Conservation (phyloP, 1,284 basidiomycete genomes). For the Apiotrichum laibachii region DNA sequence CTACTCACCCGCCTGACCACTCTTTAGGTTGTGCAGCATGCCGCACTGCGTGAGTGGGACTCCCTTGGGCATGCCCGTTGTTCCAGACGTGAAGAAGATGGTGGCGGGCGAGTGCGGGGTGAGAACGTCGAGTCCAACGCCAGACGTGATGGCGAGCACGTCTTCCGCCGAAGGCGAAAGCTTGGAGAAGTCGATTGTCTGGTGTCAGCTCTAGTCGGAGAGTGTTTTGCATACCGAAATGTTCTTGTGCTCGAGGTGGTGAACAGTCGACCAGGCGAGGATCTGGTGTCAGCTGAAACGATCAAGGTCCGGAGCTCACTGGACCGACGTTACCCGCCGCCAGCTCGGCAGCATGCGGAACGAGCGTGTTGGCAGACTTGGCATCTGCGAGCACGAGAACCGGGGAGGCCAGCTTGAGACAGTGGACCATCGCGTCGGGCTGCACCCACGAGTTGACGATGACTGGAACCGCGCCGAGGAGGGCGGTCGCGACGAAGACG, state of each 20-base stretch:
- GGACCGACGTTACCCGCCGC: neutral
- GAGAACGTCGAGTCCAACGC: slow-evolving; percentile 18
- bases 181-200: slow-evolving; percentile 2
- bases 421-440: slow-evolving; percentile 27
- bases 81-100: slow-evolving; percentile 42
- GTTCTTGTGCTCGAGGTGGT: neutral
- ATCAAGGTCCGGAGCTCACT: neutral
- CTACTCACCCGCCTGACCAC: neutral
- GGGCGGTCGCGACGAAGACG: slow-evolving; percentile 35
- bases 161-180: neutral
- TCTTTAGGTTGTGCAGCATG: slow-evolving; percentile 34
- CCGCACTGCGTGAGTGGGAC: slow-evolving; percentile 40
- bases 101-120: slow-evolving; percentile 37
- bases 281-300: neutral
- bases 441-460: slow-evolving; percentile 37
- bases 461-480: slow-evolving; percentile 41
- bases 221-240: neutral
- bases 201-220: neutral
- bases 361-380: slow-evolving; percentile 25
- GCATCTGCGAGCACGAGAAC: slow-evolving; percentile 35
- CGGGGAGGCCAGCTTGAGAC: slow-evolving; percentile 30
- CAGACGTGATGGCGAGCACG: neutral
- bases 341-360: neutral
- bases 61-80: slow-evolving; percentile 40
- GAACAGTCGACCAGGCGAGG: neutral